Base-by-base conservation (phyloP, 768 basidiomycete genomes). In the Russula sp. region DNA sequence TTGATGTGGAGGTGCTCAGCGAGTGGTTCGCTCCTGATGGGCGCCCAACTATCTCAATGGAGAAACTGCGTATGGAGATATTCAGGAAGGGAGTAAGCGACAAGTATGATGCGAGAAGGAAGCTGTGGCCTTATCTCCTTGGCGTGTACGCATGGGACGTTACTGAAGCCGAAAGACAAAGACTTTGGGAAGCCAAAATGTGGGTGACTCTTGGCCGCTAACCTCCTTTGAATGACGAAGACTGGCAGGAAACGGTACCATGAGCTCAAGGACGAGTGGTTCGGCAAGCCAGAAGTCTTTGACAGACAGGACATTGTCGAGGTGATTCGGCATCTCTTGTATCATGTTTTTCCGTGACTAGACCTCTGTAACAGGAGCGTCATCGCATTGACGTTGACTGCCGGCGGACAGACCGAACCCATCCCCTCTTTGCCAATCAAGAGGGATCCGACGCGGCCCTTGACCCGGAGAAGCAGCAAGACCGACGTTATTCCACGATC, bases 301-400 rank as follows among this genome's bases (percentile, higher is more conserved):
- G 87, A 88, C 69, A 82, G 87, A 54, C 81, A 83, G 63, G 89
- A 91, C 70, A 82, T 91, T 56, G 73, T 91, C 37, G 96, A 99
- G 75, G 91, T 92, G 69, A 69, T 76, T 73, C 73, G 73, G 57
- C 65, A 47, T 73, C 72, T 61, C 20, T 42, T n/a, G 57, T 22
- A 7, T 64, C 53, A 51, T 59, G 11, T 40, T 20, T 59, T 37
- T n/a, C 37, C 35, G 39, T 57, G 11, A 37, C 63, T 39, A 31
- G 44, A 57, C 60, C 22, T 14, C n/a, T 60, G 34, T n/a, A 42
- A 34, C 60, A 87, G 87, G 92, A 94, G 72, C 84, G 90, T n/a
- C 92, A 94, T 75, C 84, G 92, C 31, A 93, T 94, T 68, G 92
- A 98, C 70, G 97, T 99, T 61, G 97, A 98, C 71, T 98, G 97